These are phyloP conservation scores for Salvia rosmarinus DNA, from an alignment of 257 asterid genomes.

Conservation along the genomic window DNA sequence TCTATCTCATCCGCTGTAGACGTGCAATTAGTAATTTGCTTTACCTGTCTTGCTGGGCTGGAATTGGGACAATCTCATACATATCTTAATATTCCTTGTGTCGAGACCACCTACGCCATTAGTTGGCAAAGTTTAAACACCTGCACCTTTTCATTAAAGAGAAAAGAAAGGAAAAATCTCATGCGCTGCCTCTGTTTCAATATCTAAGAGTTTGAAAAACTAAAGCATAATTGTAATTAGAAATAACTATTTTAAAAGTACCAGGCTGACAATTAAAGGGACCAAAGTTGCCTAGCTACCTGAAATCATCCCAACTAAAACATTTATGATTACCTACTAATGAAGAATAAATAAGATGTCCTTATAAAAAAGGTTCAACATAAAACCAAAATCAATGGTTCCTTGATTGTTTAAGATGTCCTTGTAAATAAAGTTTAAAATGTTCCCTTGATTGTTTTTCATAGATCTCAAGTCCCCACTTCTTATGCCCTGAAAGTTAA, in stretches of 20 bases:
- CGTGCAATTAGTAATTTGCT: conserved; percentile 7
- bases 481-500: background rate
- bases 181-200: background rate
- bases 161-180: background rate
- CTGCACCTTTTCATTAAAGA: background rate
- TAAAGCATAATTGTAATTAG: conserved; percentile 5
- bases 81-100: background rate
- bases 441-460: background rate
- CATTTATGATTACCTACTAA: background rate
- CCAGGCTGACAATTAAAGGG: background rate
- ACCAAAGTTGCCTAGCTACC: conserved; percentile 1
- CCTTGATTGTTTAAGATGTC: conserved; percentile 12
- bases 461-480: background rate
- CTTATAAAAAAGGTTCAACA: background rate
- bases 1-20: conserved; percentile 13
- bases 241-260: conserved; percentile 14
- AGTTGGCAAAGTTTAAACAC: conserved; percentile 10
- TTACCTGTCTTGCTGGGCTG: conserved; percentile 15
- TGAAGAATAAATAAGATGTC: conserved; percentile 1
- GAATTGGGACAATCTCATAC: conserved; percentile 14
- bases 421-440: background rate
- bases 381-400: background rate
- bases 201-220: conserved; percentile 19
- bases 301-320: background rate
- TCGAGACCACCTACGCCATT: conserved; percentile 20